Evolutionary conservation across 2,329 filamentous ascomycete genomes (phyloP), one percentile per base, ranked within the genome.

Genomic region (Macrophomina pseudophaseolina): DNA sequence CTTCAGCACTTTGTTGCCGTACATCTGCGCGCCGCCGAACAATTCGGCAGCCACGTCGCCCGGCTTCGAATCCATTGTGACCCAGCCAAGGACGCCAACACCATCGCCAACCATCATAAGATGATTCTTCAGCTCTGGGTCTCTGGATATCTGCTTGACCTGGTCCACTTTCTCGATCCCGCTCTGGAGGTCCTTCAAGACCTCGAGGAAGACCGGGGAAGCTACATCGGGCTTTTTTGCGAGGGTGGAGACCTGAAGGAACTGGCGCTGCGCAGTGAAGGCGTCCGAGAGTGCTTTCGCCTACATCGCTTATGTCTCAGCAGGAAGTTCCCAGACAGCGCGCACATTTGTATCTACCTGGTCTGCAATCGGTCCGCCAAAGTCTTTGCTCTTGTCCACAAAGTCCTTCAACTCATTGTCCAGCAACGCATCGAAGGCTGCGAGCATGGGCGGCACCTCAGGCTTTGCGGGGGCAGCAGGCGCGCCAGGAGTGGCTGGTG

Each of bases 1-100:
- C 81, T 93, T 97, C 72, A 98, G 82, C 44, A 99, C 92, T 72
- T 94, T 89, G 82, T 99, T 98, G 40, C 95, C 95, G 73, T 92
- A 97, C 82, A 97, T 97, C 77, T 98, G 91, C 48, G 94, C 92
- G 60, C 93, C 90, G 35, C 90, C 89, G 23, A 97, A 84, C 67
- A 90, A 90, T 72, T 97, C 94, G 54, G 90, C 90, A 54, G 98
- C 91, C 73, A 94, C 92, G 74, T 95, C 94, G 70, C 87, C 89
- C 2, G 95, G 95, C 76, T 93, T 93, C 70, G 58, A 69, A 38
- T 96, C 91, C 58, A 95, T 87, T 0, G 90, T 91, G 67, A 98
- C 91, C 95, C 95, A 99, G 40, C 91, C 92, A 67, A 99, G 83
- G 46, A 93, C 90, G 75, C 92, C 90, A 71, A 97, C 94, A 71